Base-by-base conservation (phyloP, 2,329 filamentous ascomycete genomes). In the Fusarium pseudoanthophilum region DNA sequence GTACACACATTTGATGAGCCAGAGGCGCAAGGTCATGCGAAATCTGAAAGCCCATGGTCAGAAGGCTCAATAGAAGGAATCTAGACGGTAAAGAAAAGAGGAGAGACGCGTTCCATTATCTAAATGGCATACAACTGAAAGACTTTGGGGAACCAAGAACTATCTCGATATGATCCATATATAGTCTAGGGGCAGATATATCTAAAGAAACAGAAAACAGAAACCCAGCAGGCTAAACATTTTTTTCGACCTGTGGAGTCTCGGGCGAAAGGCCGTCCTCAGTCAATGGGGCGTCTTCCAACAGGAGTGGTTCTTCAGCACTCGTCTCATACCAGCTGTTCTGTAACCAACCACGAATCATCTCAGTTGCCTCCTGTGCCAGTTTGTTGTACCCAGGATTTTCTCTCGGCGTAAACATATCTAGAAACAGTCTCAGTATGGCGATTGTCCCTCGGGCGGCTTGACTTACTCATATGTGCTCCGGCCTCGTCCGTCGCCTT, bases 1-100 rank as follows among this genome's bases (percentile, higher is more conserved):
- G 65, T 98, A 96, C 81, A 94, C 93, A 28, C 93, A 99, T 83
- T 98, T 99, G 96, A 93, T 98, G 87, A 87, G 88, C 70, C 96
- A 99, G 87, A 88, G 95, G 76, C 88, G 90, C 75, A 97, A 94
- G 88, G 90, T 95, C 60, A 85, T 94, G 85, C 89, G 90, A 61
- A 88, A 87, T 45, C 89, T 91, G 79, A 89, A 88, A 82, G 77
- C 80, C 34, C 78, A 85, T 74, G 79, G 83, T 53, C 77, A 78
- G 52, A 86, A 87, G 79, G 84, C 84, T 20, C 75, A 77, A 61
- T 78, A 71, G 45, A 60, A 20, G 26, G 48, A 37, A 39, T 14
- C 20, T 40, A 21, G 30, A 39, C 8, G n/a, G 39, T 24, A 49
- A 37, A 32, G 39, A 20, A 24, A 26, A 36, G 37, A 56, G 53